These are phyloP conservation scores for Venturia pyrina DNA, from an alignment of 2,329 filamentous ascomycete genomes.

Conservation along the genomic window DNA sequence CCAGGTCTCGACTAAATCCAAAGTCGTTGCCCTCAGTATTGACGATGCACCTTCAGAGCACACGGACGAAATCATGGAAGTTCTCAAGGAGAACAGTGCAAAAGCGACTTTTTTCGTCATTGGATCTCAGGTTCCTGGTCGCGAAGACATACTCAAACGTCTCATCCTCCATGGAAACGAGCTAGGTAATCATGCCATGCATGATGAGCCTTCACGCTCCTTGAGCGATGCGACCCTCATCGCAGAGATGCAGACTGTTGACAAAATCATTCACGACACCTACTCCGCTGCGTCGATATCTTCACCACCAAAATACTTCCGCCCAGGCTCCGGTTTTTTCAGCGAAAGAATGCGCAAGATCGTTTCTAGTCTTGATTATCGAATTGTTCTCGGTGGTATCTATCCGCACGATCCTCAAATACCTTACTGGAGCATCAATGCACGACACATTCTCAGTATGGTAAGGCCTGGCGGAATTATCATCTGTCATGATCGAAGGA, in stretches of 20 bases:
- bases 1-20: conserved; percentile 50
- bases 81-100: conserved; percentile 55
- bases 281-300: conserved; percentile 34
- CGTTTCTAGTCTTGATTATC: conserved; percentile 53
- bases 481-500: conserved; percentile 73
- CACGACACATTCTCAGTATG: conserved; percentile 72
- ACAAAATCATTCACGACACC: conserved; percentile 46
- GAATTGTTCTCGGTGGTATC: conserved; percentile 69
- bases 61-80: conserved; percentile 58
- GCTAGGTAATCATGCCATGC: conserved; percentile 82
- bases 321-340: conserved; percentile 80
- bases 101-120: conserved; percentile 85
- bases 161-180: conserved; percentile 45
- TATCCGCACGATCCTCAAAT: conserved; percentile 93
- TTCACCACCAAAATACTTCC: conserved; percentile 56
- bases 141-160: conserved; percentile 38
- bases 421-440: conserved; percentile 57
- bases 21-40: conserved; percentile 71
- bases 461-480: conserved; percentile 66
- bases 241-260: conserved; percentile 55
- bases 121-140: conserved; percentile 58
- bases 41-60: conserved; percentile 73
- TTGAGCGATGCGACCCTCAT: conserved; percentile 51
- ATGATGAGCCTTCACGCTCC: conserved; percentile 63
- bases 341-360: conserved; percentile 56